phyloP scores from a whole-genome alignment of 2,329 filamentous ascomycete species.

The Aspergillus tamarii region DNA sequence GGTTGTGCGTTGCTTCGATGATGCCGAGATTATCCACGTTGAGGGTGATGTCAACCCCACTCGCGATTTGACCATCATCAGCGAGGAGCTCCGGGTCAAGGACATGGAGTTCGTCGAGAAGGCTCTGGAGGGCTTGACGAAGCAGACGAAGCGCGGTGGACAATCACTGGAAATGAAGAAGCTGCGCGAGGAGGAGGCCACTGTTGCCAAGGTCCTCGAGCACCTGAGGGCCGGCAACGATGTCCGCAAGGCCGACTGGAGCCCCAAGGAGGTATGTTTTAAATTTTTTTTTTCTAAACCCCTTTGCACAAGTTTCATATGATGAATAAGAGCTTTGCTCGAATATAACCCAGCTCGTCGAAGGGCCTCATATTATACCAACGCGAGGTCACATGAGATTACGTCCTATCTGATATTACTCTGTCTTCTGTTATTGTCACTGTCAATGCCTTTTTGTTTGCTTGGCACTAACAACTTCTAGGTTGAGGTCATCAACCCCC shows the following conservation, averaged over 20 bases:
- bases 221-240: constrained; percentile 88
- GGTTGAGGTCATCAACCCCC: constrained; percentile 97
- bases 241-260: constrained; percentile 87
- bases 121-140: constrained; percentile 85
- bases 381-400: constrained; percentile 84
- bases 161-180: constrained; percentile 98
- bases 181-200: constrained; percentile 89
- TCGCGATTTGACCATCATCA: constrained; percentile 94
- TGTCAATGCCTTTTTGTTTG: constrained; percentile 18
- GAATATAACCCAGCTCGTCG: constrained; percentile 97
- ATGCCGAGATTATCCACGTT: constrained; percentile 99
- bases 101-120: constrained; percentile 99
- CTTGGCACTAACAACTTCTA: constrained; percentile 45
- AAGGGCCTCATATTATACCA: constrained; percentile 70
- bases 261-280: constrained; percentile 82
- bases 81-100: constrained; percentile 93
- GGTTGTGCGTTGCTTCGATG: constrained; percentile 95
- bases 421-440: constrained; percentile 17
- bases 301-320: constrained; percentile 53
- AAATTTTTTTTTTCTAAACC: constrained; percentile 27
- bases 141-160: constrained; percentile 92
- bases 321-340: constrained; percentile 99
- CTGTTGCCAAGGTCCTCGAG: constrained; percentile 84
- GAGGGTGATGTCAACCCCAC: constrained; percentile 97
- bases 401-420: constrained; percentile 69